Percentiles rank a stretch among this genome's conserved stretches.
Evolutionary conservation across 345 rosid species (phyloP).

Genomic region (Eucalyptus marginata): DNA sequence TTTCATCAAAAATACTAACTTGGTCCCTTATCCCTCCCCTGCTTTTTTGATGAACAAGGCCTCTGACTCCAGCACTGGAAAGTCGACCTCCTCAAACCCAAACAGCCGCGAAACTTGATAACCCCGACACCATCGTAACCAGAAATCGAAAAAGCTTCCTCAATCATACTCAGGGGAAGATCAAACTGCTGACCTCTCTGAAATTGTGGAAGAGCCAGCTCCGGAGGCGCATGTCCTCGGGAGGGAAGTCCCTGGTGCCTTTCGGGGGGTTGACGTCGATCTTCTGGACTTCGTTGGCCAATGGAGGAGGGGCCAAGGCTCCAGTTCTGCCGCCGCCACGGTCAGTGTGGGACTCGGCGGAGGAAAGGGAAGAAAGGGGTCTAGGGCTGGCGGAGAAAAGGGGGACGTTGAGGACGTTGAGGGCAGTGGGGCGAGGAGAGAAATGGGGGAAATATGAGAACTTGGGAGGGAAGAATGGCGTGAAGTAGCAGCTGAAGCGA

Average conservation of each 20-base stretch:
- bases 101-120: slow-evolving; percentile 55
- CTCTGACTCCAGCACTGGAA: slow-evolving; percentile 79
- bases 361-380: slow-evolving; percentile 12
- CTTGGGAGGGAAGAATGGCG: slow-evolving; percentile 12
- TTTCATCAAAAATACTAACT: slow-evolving; percentile 15
- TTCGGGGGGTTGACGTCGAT: slow-evolving; percentile 88
- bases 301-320: slow-evolving; percentile 34
- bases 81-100: slow-evolving; percentile 91
- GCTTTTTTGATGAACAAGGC: slow-evolving; percentile 82
- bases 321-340: slow-evolving; percentile 42
- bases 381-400: slow-evolving; percentile 5
- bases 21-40: slow-evolving; percentile 92
- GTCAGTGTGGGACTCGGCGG: slow-evolving; percentile 5
- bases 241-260: slow-evolving; percentile 92
- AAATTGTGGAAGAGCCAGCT: slow-evolving; percentile 87
- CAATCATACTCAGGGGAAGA: not conserved
- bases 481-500: slow-evolving; percentile 12
- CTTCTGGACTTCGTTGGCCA: slow-evolving; percentile 28
- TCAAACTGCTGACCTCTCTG: slow-evolving; percentile 39
- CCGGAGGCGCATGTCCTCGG: slow-evolving; percentile 90
- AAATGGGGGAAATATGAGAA: not conserved
- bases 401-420: not conserved
- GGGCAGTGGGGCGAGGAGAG: not conserved
- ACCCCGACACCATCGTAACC: not conserved
- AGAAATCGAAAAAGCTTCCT: not conserved